A percentile compares a stretch with the other conserved stretches of the same genome.
Evolutionary conservation across 495 filamentous ascomycete species (phyloP).

Genomic region (Entonaema liquescens): DNA sequence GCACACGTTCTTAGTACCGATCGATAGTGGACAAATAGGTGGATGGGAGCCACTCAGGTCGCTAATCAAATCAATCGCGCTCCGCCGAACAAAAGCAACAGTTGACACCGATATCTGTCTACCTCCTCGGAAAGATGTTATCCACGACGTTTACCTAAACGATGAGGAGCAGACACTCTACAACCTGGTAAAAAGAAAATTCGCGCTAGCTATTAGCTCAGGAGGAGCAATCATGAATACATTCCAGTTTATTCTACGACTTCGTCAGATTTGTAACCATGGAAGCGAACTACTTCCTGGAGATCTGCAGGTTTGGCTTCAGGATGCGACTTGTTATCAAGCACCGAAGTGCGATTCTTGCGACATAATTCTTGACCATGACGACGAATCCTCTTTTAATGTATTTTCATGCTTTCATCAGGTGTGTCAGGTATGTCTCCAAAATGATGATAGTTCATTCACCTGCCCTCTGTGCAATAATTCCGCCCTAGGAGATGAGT

Average conservation of each 20-base stretch:
- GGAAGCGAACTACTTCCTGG: conserved; percentile 20
- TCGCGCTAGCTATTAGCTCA: conserved; percentile 10
- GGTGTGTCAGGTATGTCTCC: conserved; percentile 10
- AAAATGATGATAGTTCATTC: not conserved
- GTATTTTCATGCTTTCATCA: conserved; percentile 21
- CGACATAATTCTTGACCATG: not conserved
- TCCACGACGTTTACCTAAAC: conserved; percentile 16
- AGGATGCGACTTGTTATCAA: not conserved
- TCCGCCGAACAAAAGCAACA: conserved; percentile 46
- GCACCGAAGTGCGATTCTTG: conserved; percentile 7
- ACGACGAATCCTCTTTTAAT: conserved; percentile 3
- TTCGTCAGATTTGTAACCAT: conserved; percentile 34
- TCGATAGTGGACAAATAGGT: not conserved
- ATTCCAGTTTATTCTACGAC: conserved; percentile 29
- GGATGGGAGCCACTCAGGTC: conserved; percentile 28
- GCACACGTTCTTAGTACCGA: conserved; percentile 8
- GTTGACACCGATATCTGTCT: conserved; percentile 44
- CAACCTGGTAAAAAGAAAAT: conserved; percentile 5
- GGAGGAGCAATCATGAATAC: conserved; percentile 17
- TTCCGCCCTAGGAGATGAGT: not conserved
- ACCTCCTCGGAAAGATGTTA: conserved; percentile 33
- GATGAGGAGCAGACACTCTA: conserved; percentile 11
- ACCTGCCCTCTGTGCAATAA: conserved; percentile 14
- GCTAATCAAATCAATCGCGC: conserved; percentile 41
- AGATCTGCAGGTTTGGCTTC: conserved; percentile 12